Base-by-base conservation (phyloP, 805 yeast genomes). In the Wickerhamiella siamensis region DNA sequence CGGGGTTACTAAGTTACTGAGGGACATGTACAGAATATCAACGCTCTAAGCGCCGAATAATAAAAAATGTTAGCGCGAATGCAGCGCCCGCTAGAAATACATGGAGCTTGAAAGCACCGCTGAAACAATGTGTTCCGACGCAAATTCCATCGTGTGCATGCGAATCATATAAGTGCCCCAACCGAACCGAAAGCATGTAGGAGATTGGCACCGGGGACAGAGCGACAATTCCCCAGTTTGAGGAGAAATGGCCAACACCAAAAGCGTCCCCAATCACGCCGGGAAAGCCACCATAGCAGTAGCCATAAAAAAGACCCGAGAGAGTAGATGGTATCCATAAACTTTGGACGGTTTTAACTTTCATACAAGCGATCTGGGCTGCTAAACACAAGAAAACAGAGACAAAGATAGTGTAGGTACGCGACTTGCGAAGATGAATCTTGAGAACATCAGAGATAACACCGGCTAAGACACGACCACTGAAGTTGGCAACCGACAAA, bases 191-290 rank as follows among this genome's bases (percentile, higher is more conserved):
- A 48, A 81, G 67, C 44, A 70, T 60, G 47, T 72, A 71, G 32
- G 79, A 71, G 1, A 81, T 74, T 0, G 76, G 47, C 14, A 78
- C 69, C 1, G 91, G 87, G 0, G 86, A 74, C 40, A 78, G 53
- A 9, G 77, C 75, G 18, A 79, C 68, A 29, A 76, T 54, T 0
- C 93, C 93, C 83, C 86, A 81, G 52, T 79, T 79, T 48, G 71
- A 74, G 5, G 82, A 71, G 51, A 80, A 79, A 40, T 71, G 66
- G 15, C 64, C 64, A 63, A 82, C 71, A 2, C 91, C 91, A 60
- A 79, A 81, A 8, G 69, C 59, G 48, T 82, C 88, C 15, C 83
- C 72, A n/a, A 79, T 69, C 17, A 82, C 72, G n/a, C 81, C 74
- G 4, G 93, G 91, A 59, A 73, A 70, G 6, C 79, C 66, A 39